Evolutionary conservation across 2,329 filamentous ascomycete genomes (phyloP).

Genomic region (Pseudogymnoascus sp.): DNA sequence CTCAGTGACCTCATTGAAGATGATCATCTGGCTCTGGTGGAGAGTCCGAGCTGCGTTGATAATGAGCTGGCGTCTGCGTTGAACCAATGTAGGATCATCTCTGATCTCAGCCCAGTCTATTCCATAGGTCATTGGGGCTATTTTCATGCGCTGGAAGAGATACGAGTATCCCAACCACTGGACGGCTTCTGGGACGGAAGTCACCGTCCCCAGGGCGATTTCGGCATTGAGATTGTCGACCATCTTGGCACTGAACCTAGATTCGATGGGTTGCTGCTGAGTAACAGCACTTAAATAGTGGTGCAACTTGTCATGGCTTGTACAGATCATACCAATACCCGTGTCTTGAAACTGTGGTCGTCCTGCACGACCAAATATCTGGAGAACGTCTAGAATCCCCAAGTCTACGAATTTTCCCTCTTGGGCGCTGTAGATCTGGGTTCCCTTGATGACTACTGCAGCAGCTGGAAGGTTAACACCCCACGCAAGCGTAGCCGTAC

Average conservation of each 20-base stretch:
- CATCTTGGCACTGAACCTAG: constrained; percentile 85
- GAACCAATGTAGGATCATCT: constrained; percentile 81
- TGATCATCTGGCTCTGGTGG: constrained; percentile 96
- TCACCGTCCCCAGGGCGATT: constrained; percentile 87
- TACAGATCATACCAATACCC: constrained; percentile 97
- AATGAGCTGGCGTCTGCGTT: constrained; percentile 74
- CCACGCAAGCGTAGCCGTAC: constrained; percentile 96
- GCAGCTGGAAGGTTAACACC: constrained; percentile 97
- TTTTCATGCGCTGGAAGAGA: constrained; percentile 91
- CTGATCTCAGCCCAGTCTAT: constrained; percentile 89
- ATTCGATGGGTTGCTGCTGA: constrained; percentile 93
- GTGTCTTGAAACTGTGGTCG: constrained; percentile 96
- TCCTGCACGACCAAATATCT: constrained; percentile 97
- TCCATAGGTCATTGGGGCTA: constrained; percentile 83
- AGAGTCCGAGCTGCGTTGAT: constrained; percentile 81
- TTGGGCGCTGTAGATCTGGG: constrained; percentile 91
- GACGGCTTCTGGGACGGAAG: constrained; percentile 84
- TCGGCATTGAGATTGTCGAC: constrained; percentile 97
- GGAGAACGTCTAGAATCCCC: constrained; percentile 90
- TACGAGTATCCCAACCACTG: constrained; percentile 98
- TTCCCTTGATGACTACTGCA: constrained; percentile 96
- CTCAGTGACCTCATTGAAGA: constrained; percentile 91
- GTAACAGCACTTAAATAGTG: constrained; percentile 93
- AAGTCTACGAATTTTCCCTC: constrained; percentile 95
- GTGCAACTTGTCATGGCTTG: constrained; percentile 82